Evolutionary conservation across 306 rosid genomes (phyloP).

Genomic region (Pterocarpus macrocarpus): DNA sequence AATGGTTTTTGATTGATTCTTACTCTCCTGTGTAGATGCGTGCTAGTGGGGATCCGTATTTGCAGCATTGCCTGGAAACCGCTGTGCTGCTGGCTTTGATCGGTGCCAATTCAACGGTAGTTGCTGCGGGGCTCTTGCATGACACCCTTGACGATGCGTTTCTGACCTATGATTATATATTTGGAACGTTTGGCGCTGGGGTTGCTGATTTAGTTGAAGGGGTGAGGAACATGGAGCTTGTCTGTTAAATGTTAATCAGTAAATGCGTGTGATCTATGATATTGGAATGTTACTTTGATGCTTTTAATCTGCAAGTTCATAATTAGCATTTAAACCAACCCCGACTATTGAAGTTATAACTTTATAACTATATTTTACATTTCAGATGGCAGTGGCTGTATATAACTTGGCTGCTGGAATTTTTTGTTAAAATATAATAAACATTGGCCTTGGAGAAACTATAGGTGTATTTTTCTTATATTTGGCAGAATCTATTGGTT

Average conservation of each 20-base stretch:
- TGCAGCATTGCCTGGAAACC: conserved; percentile 96
- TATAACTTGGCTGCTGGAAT: conserved; percentile 27
- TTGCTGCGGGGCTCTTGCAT: conserved; percentile 98
- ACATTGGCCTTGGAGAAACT: background rate
- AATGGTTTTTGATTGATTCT: background rate
- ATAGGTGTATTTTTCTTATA: background rate
- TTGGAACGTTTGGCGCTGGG: conserved; percentile 75
- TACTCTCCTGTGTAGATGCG: conserved; percentile 67
- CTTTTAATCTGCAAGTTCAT: conserved; percentile 34
- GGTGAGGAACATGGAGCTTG: conserved; percentile 66
- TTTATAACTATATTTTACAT: background rate
- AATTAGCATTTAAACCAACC: conserved; percentile 13
- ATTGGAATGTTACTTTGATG: background rate
- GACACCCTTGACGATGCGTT: conserved; percentile 93
- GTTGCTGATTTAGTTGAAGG: conserved; percentile 93
- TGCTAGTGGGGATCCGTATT: conserved; percentile 92
- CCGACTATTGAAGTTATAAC: background rate
- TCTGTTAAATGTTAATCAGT: conserved; percentile 30
- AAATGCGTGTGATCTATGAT: conserved; percentile 12
- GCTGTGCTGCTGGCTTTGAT: conserved; percentile 90
- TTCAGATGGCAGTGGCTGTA: conserved; percentile 27
- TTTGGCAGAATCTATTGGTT: background rate
- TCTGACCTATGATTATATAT: conserved; percentile 73
- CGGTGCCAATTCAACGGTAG: conserved; percentile 90
- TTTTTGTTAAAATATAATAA: conserved; percentile 7